Percentiles rank a stretch among this genome's conserved stretches.
Conservation (phyloP, 129 eudicot species). For the Chrysanthemum seticuspe region DNA sequence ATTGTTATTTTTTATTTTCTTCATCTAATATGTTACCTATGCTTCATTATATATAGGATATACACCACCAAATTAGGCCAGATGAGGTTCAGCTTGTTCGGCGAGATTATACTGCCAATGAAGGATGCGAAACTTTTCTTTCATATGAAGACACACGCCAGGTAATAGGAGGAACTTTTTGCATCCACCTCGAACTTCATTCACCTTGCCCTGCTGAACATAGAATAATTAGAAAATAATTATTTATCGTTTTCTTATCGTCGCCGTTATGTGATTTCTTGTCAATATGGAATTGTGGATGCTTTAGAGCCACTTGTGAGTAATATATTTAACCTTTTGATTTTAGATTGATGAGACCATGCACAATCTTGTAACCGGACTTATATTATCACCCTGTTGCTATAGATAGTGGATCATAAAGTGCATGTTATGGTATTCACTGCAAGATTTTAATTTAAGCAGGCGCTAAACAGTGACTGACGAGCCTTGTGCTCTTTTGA, state of each 20-base stretch:
- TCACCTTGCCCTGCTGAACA: not conserved
- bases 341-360: no score
- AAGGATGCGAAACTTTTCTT: slow-evolving; percentile 99
- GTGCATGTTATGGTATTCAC: not conserved
- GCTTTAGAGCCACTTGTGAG: not conserved
- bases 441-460: not conserved
- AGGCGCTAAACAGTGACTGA: not conserved
- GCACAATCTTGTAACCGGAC: no score
- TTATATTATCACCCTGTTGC: not conserved
- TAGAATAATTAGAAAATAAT: not conserved
- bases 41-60: slow-evolving; percentile 51
- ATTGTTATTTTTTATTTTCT: not conserved
- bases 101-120: slow-evolving; percentile 93
- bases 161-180: slow-evolving; percentile 35
- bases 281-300: not conserved
- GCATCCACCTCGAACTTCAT: slow-evolving; percentile 2
- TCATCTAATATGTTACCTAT: not conserved
- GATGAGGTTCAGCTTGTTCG: slow-evolving; percentile 97
- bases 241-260: not conserved
- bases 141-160: slow-evolving; percentile 96
- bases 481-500: not conserved
- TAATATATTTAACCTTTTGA: no score
- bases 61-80: slow-evolving; percentile 92
- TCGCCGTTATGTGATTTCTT: not conserved
- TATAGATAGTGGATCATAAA: not conserved